Conservation (phyloP, 352 stramenopile genomes). For the Phytopythium cucurbitacearum region DNA sequence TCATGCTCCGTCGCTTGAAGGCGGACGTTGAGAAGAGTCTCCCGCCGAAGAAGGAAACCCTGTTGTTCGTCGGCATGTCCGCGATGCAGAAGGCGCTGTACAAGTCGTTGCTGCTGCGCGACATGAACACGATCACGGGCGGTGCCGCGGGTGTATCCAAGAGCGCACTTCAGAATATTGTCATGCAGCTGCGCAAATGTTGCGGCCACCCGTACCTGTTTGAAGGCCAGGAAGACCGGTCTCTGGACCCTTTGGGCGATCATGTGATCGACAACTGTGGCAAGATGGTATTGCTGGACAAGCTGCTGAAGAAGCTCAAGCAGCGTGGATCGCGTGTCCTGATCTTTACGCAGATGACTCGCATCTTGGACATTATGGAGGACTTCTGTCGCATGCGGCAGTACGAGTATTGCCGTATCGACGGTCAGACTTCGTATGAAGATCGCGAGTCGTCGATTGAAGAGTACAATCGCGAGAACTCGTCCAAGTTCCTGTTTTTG, state of each 20-base stretch:
- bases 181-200: conserved; percentile 88
- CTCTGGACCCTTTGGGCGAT: conserved; percentile 92
- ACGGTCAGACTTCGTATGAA: conserved; percentile 86
- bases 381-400: conserved; percentile 95
- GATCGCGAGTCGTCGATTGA: conserved; percentile 84
- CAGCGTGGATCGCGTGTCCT: conserved; percentile 85
- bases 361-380: conserved; percentile 92
- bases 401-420: conserved; percentile 87
- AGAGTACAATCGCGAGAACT: conserved; percentile 96
- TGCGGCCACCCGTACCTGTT: conserved; percentile 93
- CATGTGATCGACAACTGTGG: conserved; percentile 97
- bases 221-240: conserved; percentile 93
- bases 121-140: conserved; percentile 91
- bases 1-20: conserved; percentile 97
- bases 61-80: conserved; percentile 90
- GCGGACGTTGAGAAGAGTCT: conserved; percentile 98
- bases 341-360: conserved; percentile 94
- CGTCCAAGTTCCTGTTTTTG: conserved; percentile 97
- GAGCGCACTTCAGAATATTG: conserved; percentile 82
- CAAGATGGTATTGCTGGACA: conserved; percentile 97
- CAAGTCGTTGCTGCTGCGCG: conserved; percentile 93
- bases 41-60: conserved; percentile 97
- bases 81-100: conserved; percentile 96
- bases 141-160: conserved; percentile 62
- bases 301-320: conserved; percentile 87